Evolutionary conservation across 345 rosid species (phyloP).

Genomic region (sweet orange (Citrus sinensis)): DVS_A1.0 CM039168.1:24884001-24884500

Average conservation of each 20-base stretch:
- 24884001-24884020: background rate
- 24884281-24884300: background rate
- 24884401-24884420: conserved; percentile 13
- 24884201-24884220: conserved; percentile 8
- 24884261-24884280: background rate
- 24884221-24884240: conserved; percentile 29
- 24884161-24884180: conserved; percentile 31
- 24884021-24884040: background rate
- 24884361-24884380: conserved; percentile 19
- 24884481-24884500: conserved; percentile 20
- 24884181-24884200: conserved; percentile 22
- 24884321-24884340: conserved; percentile 16
- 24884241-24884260: background rate
- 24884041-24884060: background rate
- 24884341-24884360: conserved; percentile 16
- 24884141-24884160: conserved; percentile 4
- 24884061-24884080: conserved; percentile 17
- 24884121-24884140: conserved; percentile 14
- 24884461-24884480: background rate
- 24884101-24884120: conserved; percentile 16
- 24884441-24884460: background rate
- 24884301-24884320: conserved; percentile 18
- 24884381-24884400: conserved; percentile 18
- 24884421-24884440: conserved; percentile 18
- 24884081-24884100: conserved; percentile 12